Evolutionary conservation across 805 yeast genomes (phyloP).

Genomic region (Yarrowia osloensis): DNA sequence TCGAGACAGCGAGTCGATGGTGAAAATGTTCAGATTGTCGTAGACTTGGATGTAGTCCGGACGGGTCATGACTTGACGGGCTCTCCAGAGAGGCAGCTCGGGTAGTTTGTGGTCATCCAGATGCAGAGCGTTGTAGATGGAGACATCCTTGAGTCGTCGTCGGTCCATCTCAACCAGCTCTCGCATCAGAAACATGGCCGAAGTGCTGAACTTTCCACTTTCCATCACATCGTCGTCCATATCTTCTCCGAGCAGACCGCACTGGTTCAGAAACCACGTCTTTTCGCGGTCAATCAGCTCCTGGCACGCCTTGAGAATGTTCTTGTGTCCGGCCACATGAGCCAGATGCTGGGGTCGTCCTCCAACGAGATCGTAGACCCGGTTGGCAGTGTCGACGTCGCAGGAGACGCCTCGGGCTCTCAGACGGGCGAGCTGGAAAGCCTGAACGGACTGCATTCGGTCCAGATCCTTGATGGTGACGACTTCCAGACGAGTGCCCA

Average conservation of each 20-base stretch:
- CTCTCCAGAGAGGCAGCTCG: slow-evolving; percentile 77
- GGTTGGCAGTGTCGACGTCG: slow-evolving; percentile 49
- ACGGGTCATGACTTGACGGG: slow-evolving; percentile 81
- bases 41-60: slow-evolving; percentile 75
- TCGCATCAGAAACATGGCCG: slow-evolving; percentile 72
- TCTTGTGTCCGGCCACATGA: slow-evolving; percentile 50
- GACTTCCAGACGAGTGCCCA: slow-evolving; percentile 74
- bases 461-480: slow-evolving; percentile 63
- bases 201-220: slow-evolving; percentile 69
- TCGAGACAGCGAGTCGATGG: slow-evolving; percentile 67
- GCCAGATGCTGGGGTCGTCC: slow-evolving; percentile 83
- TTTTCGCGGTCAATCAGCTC: slow-evolving; percentile 74
- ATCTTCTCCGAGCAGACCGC: slow-evolving; percentile 70
- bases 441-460: slow-evolving; percentile 56
- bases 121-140: slow-evolving; percentile 36
- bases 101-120: slow-evolving; percentile 59
- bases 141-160: slow-evolving; percentile 36
- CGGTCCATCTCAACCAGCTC: slow-evolving; percentile 70
- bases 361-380: slow-evolving; percentile 70
- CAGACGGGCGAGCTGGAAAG: slow-evolving; percentile 54
- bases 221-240: slow-evolving; percentile 94
- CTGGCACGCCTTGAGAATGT: slow-evolving; percentile 59
- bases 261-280: slow-evolving; percentile 82
- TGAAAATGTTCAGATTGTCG: slow-evolving; percentile 75
- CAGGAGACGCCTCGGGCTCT: slow-evolving; percentile 48